Evolutionary conservation across 441 rosid genomes (phyloP).

Genomic region (Cnidoscolus chayamansa): DNA sequence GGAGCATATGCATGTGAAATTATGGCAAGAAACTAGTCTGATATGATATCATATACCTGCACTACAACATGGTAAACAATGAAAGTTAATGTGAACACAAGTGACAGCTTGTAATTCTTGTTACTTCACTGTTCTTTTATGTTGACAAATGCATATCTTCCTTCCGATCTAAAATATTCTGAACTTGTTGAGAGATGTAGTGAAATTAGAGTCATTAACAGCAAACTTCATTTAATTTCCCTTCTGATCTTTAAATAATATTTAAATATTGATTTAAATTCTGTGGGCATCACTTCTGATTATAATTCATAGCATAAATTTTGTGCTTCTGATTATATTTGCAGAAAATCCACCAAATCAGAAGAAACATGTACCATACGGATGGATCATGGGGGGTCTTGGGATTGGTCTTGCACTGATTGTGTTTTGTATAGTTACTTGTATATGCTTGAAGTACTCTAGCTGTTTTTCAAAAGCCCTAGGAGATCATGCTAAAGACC

Average conservation of each 20-base stretch:
- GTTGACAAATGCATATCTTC: not conserved
- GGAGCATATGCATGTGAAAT: not conserved
- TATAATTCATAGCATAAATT: not conserved
- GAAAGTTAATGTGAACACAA: not conserved
- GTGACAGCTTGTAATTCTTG: not conserved
- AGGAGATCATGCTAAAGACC: slow-evolving; percentile 38
- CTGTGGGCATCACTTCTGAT: not conserved
- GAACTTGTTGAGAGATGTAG: not conserved
- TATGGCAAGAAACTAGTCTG: not conserved
- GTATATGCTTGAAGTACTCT: slow-evolving; percentile 61
- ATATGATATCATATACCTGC: not conserved
- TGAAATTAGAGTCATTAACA: not conserved
- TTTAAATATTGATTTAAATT: slow-evolving; percentile 1
- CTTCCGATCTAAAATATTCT: not conserved
- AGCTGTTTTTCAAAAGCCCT: slow-evolving; percentile 40
- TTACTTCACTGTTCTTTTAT: not conserved
- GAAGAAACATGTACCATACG: slow-evolving; percentile 57
- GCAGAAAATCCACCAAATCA: slow-evolving; percentile 53
- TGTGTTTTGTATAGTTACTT: slow-evolving; percentile 42
- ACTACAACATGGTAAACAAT: not conserved
- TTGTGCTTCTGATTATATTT: slow-evolving; percentile 19
- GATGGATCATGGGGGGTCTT: slow-evolving; percentile 83
- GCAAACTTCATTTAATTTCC: not conserved
- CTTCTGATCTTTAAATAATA: not conserved
- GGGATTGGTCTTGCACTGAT: slow-evolving; percentile 62